Conservation (phyloP, 2,329 filamentous ascomycete genomes). For the Fusarium marasasianum region DNA sequence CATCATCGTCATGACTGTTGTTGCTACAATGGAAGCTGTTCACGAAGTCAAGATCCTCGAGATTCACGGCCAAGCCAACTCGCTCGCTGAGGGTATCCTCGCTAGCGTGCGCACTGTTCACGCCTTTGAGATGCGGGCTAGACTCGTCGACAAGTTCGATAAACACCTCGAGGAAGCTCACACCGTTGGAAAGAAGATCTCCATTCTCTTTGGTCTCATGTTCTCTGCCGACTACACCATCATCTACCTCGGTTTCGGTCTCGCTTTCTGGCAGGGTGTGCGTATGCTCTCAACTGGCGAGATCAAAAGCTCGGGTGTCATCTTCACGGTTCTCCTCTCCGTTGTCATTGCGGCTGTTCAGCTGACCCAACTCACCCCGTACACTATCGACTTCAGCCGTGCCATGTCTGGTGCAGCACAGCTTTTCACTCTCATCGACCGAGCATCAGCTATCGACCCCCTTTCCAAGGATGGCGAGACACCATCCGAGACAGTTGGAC, state of each 20-base stretch:
- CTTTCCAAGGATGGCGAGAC: slow-evolving; percentile 46
- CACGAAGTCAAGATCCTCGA: slow-evolving; percentile 48
- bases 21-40: slow-evolving; percentile 46
- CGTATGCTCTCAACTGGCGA: slow-evolving; percentile 50
- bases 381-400: slow-evolving; percentile 51
- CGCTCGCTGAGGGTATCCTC: slow-evolving; percentile 50
- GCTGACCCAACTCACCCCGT: slow-evolving; percentile 50
- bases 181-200: slow-evolving; percentile 50
- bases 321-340: slow-evolving; percentile 54
- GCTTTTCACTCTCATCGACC: slow-evolving; percentile 52
- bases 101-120: slow-evolving; percentile 53
- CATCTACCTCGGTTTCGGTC: slow-evolving; percentile 54
- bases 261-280: slow-evolving; percentile 58
- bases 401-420: slow-evolving; percentile 49
- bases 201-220: slow-evolving; percentile 49
- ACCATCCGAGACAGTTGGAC: slow-evolving; percentile 44
- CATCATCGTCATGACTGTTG: slow-evolving; percentile 46
- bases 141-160: slow-evolving; percentile 52
- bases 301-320: slow-evolving; percentile 49
- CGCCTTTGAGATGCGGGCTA: slow-evolving; percentile 53
- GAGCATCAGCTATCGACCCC: slow-evolving; percentile 50
- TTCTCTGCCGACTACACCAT: slow-evolving; percentile 53
- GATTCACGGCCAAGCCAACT: slow-evolving; percentile 47
- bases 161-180: slow-evolving; percentile 50
- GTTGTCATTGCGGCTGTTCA: slow-evolving; percentile 51